Base-by-base conservation (phyloP, 768 basidiomycete genomes). In the Hypsizygus marmoreus region DNA sequence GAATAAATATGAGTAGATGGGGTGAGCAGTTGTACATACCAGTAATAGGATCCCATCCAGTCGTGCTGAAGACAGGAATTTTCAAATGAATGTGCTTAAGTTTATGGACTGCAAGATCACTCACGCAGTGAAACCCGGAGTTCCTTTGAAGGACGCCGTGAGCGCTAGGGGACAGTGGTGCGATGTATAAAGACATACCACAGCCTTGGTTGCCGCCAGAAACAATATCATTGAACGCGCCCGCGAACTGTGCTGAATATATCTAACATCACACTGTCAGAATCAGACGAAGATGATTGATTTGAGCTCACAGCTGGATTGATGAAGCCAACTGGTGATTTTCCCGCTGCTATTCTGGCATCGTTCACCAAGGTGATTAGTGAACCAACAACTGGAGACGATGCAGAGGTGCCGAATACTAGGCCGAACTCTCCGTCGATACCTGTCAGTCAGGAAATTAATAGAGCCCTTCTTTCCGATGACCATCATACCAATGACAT, bases 291-390 rank as follows among this genome's bases (percentile, higher is more conserved):
- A 11, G 24, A 6, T 22, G 8, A n/a, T 31, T 24, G 5, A 4
- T 20, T n/a, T 26, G 14, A 45, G 23, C 53, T 41, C 39, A 76
- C 74, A n/a, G 58, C 45, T 29, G 75, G 76, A 40, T 79, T 79
- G 22, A 79, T 67, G 53, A 76, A 79, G 3, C 76, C 80, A 23
- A 81, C 66, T 0, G 78, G 60, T 0, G 52, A 38, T 57, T 80
- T 80, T 11, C 67, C 65, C 1, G 10, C 6, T 4, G 69, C 65
- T 17, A 82, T 55, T 3, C 79, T 70, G 0, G 74, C 78, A 51
- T 81, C 80, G 45, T 81, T 81, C 30, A 81, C 60, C 59, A 79
- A 61, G 3, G 80, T 65, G 34, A 81, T 63, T 20, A 81, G 71
- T 2, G 75, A 67, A 6, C 71, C 79, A 2, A 77, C 65, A 4